phyloP scores from a whole-genome alignment of 768 basidiomycete species.

The Termitomyces sp. region DNA sequence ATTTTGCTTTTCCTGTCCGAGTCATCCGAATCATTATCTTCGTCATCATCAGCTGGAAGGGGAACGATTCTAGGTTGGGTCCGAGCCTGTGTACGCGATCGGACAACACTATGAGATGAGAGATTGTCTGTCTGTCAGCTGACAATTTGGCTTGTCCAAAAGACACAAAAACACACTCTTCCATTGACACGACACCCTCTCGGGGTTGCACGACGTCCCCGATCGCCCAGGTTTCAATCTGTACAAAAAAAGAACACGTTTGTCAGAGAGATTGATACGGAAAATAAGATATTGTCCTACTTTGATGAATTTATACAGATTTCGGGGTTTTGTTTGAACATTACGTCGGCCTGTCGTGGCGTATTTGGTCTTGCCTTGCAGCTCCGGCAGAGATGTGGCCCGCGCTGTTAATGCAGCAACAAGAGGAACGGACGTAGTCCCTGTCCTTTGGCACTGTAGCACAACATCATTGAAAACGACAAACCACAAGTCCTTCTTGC shows the following conservation, averaged over 20 bases:
- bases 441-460: conserved; percentile 84
- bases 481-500: conserved; percentile 89
- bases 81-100: conserved; percentile 59
- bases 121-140: conserved; percentile 4
- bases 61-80: conserved; percentile 63
- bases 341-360: conserved; percentile 75
- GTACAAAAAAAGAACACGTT: neutral
- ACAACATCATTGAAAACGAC: conserved; percentile 96
- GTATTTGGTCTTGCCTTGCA: conserved; percentile 80
- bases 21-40: conserved; percentile 65
- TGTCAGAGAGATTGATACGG: neutral
- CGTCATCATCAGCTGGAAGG: conserved; percentile 59
- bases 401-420: conserved; percentile 63
- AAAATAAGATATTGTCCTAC: conserved; percentile 26
- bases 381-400: conserved; percentile 76
- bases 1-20: conserved; percentile 89
- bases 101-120: conserved; percentile 54
- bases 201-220: conserved; percentile 69
- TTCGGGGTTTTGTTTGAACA: conserved; percentile 77
- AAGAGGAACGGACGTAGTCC: conserved; percentile 80
- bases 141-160: neutral
- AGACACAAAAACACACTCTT: conserved; percentile 57
- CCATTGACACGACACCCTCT: conserved; percentile 84
- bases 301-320: conserved; percentile 92
- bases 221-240: conserved; percentile 89